A percentile compares a stretch with the other conserved stretches of the same genome.
Evolutionary conservation across 805 yeast genomes (phyloP).

Genomic region (Nakazawaea holstii): DNA sequence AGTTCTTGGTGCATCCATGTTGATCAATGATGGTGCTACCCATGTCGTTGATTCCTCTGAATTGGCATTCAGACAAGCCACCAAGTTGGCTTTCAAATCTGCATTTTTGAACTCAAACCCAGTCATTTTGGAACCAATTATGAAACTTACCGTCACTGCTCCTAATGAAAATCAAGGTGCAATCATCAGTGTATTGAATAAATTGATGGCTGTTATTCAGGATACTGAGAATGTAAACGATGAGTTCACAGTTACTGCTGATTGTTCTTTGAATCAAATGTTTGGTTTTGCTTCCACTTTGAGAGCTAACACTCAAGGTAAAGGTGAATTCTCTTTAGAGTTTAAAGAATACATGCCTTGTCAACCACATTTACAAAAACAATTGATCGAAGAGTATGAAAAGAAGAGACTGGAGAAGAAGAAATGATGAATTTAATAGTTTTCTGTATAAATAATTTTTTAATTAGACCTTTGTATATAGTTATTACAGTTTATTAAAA

Average conservation of each 20-base stretch:
- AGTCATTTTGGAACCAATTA: conserved; percentile 90
- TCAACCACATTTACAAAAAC: conserved; percentile 83
- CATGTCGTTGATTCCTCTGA: conserved; percentile 98
- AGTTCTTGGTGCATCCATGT: conserved; percentile 90
- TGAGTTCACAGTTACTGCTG: conserved; percentile 89
- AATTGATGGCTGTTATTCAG: conserved; percentile 83
- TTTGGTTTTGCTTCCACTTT: conserved; percentile 94
- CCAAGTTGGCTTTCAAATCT: conserved; percentile 85
- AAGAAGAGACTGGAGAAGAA: conserved; percentile 45
- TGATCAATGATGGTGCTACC: conserved; percentile 93
- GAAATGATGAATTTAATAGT: conserved; percentile 8
- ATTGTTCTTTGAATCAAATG: conserved; percentile 93
- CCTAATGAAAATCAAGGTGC: conserved; percentile 96
- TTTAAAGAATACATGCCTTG: conserved; percentile 91
- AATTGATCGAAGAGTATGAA: conserved; percentile 78
- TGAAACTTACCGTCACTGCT: conserved; percentile 89
- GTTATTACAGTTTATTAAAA: neutral
- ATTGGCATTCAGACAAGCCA: conserved; percentile 90
- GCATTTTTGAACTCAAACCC: conserved; percentile 84
- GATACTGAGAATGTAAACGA: conserved; percentile 94
- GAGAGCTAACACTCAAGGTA: conserved; percentile 97
- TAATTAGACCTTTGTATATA: too few species aligned
- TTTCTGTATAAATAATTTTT: neutral
- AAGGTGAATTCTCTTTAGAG: conserved; percentile 95
- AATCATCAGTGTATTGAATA: conserved; percentile 87